phyloP scores from a whole-genome alignment of 495 filamentous ascomycete genomes.

The Penicillium daleae region DNA sequence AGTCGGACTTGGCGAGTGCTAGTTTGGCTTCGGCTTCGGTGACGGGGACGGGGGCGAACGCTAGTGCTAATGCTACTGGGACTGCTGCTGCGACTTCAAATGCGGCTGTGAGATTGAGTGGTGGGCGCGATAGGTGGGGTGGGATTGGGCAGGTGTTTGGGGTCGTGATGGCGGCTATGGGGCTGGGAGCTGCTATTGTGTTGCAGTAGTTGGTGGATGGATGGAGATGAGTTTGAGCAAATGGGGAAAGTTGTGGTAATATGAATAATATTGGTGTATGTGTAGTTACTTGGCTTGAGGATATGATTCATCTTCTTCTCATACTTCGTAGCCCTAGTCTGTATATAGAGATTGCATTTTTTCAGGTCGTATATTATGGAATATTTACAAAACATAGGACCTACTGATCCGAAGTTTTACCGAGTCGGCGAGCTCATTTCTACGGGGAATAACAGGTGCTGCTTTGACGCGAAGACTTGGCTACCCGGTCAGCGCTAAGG shows the following conservation, averaged over 20 bases:
- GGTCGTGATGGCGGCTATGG: slow-evolving; percentile 12
- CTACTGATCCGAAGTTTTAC: too few species aligned
- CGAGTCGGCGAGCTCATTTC: too few species aligned
- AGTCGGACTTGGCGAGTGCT: slow-evolving; percentile 11
- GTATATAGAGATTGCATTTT: too few species aligned
- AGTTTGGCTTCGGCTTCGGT: background rate
- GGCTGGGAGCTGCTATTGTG: slow-evolving; percentile 18
- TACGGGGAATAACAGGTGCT: too few species aligned
- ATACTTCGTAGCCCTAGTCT: too few species aligned
- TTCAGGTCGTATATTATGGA: too few species aligned
- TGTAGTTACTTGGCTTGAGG: too few species aligned
- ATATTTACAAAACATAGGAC: too few species aligned
- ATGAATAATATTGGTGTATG: background rate
- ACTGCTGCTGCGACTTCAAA: slow-evolving; percentile 18
- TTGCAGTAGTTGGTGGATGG: background rate
- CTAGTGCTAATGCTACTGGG: background rate
- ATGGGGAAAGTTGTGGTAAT: background rate
- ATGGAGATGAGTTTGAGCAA: background rate
- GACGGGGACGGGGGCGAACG: background rate
- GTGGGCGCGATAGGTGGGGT: background rate
- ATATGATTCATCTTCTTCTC: too few species aligned
- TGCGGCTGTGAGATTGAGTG: slow-evolving; percentile 12
- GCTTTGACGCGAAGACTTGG: background rate
- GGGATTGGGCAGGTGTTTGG: slow-evolving; percentile 10
- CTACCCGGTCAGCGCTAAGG: background rate